A percentile compares a stretch with the other conserved stretches of the same genome.
Conservation (phyloP, 2,329 filamentous ascomycete genomes). For the Diaporthe citri region DNA sequence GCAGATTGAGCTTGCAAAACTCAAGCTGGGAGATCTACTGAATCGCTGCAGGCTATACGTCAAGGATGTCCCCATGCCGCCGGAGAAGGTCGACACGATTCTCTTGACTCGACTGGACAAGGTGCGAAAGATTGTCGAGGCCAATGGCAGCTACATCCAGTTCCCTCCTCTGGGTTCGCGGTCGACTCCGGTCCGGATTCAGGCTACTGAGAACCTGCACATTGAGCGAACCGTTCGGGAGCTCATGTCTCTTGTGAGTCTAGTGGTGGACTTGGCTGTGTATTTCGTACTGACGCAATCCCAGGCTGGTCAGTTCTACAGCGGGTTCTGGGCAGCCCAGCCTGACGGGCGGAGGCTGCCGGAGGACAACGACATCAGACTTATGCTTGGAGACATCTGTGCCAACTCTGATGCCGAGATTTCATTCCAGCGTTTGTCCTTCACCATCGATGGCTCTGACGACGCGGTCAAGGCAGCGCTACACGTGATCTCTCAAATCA, state of each 20-base stretch:
- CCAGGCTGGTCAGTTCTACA: slow-evolving; percentile 96
- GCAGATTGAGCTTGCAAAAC: slow-evolving; percentile 88
- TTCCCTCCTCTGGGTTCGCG: slow-evolving; percentile 90
- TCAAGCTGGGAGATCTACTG: slow-evolving; percentile 89
- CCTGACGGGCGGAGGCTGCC: slow-evolving; percentile 74
- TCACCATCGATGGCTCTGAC: slow-evolving; percentile 94
- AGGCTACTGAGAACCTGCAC: slow-evolving; percentile 92
- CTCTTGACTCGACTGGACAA: slow-evolving; percentile 92
- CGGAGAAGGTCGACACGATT: slow-evolving; percentile 95
- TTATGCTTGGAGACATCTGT: slow-evolving; percentile 96
- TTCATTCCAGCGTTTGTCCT: slow-evolving; percentile 93
- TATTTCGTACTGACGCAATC: slow-evolving; percentile 43
- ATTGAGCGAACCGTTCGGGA: slow-evolving; percentile 95
- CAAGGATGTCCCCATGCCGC: slow-evolving; percentile 91
- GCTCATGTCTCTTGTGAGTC: slow-evolving; percentile 89
- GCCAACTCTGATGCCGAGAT: slow-evolving; percentile 96
- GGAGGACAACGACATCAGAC: slow-evolving; percentile 79
- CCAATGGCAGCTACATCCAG: slow-evolving; percentile 94
- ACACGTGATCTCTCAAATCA: slow-evolving; percentile 91
- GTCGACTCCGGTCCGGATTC: slow-evolving; percentile 86
- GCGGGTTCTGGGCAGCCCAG: slow-evolving; percentile 93
- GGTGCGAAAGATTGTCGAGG: slow-evolving; percentile 97
- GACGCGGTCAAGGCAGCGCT: slow-evolving; percentile 97
- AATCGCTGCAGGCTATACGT: slow-evolving; percentile 84
- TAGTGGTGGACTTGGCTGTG: slow-evolving; percentile 5